Evolutionary conservation across 345 rosid species (phyloP), one percentile per base, ranked within the genome.

Genomic region (Eutrema japonicum): DNA sequence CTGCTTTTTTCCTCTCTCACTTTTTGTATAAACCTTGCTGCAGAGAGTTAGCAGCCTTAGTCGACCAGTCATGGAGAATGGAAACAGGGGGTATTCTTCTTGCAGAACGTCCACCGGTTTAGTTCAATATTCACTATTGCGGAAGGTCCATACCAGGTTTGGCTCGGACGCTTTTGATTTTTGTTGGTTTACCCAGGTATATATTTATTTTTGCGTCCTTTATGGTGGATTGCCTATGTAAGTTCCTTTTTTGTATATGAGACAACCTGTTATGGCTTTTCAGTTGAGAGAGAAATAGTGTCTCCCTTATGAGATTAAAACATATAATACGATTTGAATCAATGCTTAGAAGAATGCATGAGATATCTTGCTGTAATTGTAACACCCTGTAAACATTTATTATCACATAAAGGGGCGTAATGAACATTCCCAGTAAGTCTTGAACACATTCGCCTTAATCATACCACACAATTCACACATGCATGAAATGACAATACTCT

Each of bases 41-140:
- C 83, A 89, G 97, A 73, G 99, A 94, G 82, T 73, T 91, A 77
- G 78, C 83, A 52, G 58, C 82, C 64, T 80, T 94, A 70, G 96
- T 88, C 52, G 97, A 91, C 84, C 86, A 60, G 69, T 89, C 97
- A 46, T 91, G 97, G 96, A 87, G 89, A 79, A 94, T 91, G 96
- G 90, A 87, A 73, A 87, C 91, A 87, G 96, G 91, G 41, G 97
- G 97, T 76, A 69, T 83, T 79, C 78, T 91, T 54, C 73, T 51
- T 65, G 87, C 89, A 76, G 96, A 87, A 72, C 75, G 38, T 6
- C 74, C 82, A 67, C 85, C 83, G 40, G 50, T 80, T 51, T 91
- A 76, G 81, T 66, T 56, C 59, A n/a, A 40, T 45, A 68, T 33
- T 52, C 43, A 41, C 70, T 40, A 7, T 41, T 70, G 35, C 67